These are phyloP conservation scores for Iris macrosiphon DNA, from an alignment of 106 monocot genomes.

Conservation along the genomic window DNA sequence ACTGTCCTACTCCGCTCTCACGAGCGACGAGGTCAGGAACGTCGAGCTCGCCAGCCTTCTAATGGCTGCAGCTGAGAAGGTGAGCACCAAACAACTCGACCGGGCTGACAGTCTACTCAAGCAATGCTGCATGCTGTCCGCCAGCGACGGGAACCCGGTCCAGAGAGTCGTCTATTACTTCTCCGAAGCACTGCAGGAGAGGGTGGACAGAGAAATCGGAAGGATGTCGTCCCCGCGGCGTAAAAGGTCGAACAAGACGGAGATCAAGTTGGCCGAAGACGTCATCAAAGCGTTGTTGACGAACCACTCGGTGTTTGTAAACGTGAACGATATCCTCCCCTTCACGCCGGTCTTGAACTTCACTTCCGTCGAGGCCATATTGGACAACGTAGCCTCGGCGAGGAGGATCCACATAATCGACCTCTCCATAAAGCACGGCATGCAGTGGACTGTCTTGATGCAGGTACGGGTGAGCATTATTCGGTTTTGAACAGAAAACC, in stretches of 20 bases:
- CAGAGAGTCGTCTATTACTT: conserved; percentile 9
- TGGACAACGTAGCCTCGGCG: conserved; percentile 6
- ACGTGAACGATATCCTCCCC: background rate
- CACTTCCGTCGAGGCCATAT: conserved; percentile 14
- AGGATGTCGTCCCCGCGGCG: no score
- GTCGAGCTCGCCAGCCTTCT: conserved; percentile 16
- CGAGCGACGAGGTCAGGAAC: background rate
- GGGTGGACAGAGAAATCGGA: background rate
- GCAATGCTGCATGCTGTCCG: background rate
- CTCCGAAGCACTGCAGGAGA: conserved; percentile 8
- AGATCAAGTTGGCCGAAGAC: no score
- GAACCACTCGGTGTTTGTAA: background rate
- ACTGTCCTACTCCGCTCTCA: background rate
- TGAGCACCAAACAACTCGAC: conserved; percentile 1
- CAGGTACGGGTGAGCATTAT: no score
- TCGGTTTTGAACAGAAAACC: no score
- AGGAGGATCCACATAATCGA: conserved; percentile 23
- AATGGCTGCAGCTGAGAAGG: conserved; percentile 17
- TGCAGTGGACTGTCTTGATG: conserved; percentile 11
- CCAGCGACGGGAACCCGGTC: background rate
- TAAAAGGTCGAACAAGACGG: no score
- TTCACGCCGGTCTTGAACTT: conserved; percentile 9
- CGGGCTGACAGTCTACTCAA: background rate
- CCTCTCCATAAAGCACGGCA: conserved; percentile 14
- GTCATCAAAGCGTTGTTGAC: background rate